Base-by-base conservation (phyloP, 371 early-diverging fungal species). In the Chytridiales sp. region DNA sequence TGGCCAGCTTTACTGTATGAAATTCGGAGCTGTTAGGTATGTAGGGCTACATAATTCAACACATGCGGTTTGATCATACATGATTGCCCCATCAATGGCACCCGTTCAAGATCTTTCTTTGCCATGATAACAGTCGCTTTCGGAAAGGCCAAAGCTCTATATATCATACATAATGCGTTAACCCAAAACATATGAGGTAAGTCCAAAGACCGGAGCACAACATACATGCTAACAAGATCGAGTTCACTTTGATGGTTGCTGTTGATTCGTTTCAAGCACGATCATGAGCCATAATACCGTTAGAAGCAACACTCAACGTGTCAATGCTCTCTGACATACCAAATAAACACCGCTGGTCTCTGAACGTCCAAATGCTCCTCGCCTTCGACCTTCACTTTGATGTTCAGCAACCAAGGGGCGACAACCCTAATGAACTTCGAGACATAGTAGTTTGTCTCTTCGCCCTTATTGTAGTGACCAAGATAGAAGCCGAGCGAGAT, bases 211-310 rank as follows among this genome's bases (percentile, higher is more conserved):
- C 6, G 36, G 11, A 5, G 0, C 32, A 4, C 27, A n/a, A 30
- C 66, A 24, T 42, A 70, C 69, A 93, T 76, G 47, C 85, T 64
- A 57, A 90, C 66, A 49, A 93, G 66, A 69, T 96, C 96, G 64
- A 93, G 62, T 44, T 85, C 83, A 31, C 87, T 81, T 71, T 96
- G 96, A 76, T 96, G 96, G 68, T 96, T 96, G 72, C 83, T 82
- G 30, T 4, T 4, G 8, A n/a, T 41, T 5, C 22, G 19, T 19
- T 88, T 81, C n/a, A n/a, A 48, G 6, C 21, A 22, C 4, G 48
- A 15, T 13, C 4, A 51, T 34, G 13, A 21, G 11, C 44, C 22
- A 8, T 6, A 29, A 3, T n/a, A 17, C 8, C 8, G 38, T 38
- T 38, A 38, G 38, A 38, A 17, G 17, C 38, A 38, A 9, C 38